Base-by-base conservation (phyloP, 140 eudicot species). In the Flaveria floridana region DNA sequence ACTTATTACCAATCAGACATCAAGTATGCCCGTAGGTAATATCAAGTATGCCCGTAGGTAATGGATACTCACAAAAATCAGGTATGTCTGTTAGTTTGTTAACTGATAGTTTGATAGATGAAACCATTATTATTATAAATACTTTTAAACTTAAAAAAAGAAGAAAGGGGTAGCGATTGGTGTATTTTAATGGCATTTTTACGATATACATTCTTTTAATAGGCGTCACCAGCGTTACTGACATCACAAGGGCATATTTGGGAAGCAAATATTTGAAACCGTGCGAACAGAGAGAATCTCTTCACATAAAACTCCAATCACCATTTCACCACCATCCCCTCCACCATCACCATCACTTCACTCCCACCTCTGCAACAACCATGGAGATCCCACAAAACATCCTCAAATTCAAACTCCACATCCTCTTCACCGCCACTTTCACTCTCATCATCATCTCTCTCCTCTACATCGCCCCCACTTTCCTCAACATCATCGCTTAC, bases 301-400 rank as follows among this genome's bases (percentile, higher is more conserved):
- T 85, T 65, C 56, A 73, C 58, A 83, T 68, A 77, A 76, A 71
- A 56, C 14, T 64, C 68, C 84, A 72, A 65, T 75, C 65, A 67
- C 37, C 48, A 44, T 14, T 14, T 75, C 65, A 67, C 37, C 48
- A 44, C 50, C 50, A 44, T 11, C 50, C 21, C 18, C 41, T 21
- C 67, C 37, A 34, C 77, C 52, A 44, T 18, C 8, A 6, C 52
- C 66, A 34, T 26, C 58, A 59, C 46, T 9, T 20, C 76, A 56
- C 63, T 56, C 21, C 62, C 50, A 44, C 50, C 70, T 50, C 42
- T 56, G 30, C 51, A 25, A 23, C 78, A 4, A 57, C 83, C 87
- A 89, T 89, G 96, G 89, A 85, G 64, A 85, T 89, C 85, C 75
- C 73, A 0, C 69, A 83, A 79, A 80, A 70, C 73, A 85, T 91